Evolutionary conservation across 139 green algal species (phyloP), one percentile per base, ranked within the genome.

Genomic region (Coccomyxa sp.): DNA sequence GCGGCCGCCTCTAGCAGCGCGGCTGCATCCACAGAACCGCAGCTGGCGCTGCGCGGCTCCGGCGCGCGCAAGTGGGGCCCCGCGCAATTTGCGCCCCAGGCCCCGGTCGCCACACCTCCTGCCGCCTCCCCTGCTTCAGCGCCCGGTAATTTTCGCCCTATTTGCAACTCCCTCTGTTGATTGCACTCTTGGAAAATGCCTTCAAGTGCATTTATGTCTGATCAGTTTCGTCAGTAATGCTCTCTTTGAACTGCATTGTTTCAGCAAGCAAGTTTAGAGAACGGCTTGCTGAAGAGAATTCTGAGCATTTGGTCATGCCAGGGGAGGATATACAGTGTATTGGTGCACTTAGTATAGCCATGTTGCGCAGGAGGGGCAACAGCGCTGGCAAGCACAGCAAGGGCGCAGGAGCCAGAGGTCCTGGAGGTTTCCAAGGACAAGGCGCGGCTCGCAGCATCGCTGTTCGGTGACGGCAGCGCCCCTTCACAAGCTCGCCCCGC

Each of bases 361-460:
- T 66, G 76, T 27, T 68, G 17, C 25, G 75, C 58, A 57, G 60
- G 28, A 23, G 32, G 58, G n/a, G 84, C 79, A 63, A 60, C 76
- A 21, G 21, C 45, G 25, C 58, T 67, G 31, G 30, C 58, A 32
- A n/a, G 79, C 13, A 13, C 84, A 78, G 71, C 80, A 25, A 31
- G 27, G 45, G 67, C 78, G n/a, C 32, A 32, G 30, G 51, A 67
- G 45, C 63, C 13, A 16, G 10, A 13, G 14, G 67, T 57, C 9
- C 30, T 45, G 17, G 30, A 17, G 32, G 75, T 78, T 13, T 66
- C 79, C 75, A 84, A 77, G 16, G 84, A 87, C 71, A 86, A 88
- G 82, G 86, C 85, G 32, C 82, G 80, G 58, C 85, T 91, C 25
- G 90, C 90, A 51, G 86, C 86, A 25, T 89, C 90, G 16, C 78